Evolutionary conservation across 192 early-diverging fungal genomes (phyloP).

Genomic region (Coemansia sp.): DNA sequence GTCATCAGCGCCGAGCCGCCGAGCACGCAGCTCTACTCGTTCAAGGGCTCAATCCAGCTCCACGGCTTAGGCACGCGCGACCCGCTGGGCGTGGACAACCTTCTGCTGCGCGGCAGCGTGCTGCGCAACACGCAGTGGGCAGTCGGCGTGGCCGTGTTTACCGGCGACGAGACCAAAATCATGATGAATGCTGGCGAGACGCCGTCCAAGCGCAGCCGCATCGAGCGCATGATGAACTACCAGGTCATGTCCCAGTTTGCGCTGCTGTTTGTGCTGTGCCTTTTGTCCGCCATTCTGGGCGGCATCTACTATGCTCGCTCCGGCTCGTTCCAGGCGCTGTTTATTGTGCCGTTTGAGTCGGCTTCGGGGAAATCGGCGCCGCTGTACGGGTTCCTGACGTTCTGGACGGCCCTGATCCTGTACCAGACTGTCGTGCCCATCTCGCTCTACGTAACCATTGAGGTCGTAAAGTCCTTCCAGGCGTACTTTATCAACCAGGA

Average conservation of each 20-base stretch:
- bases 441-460: conserved; percentile 90
- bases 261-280: conserved; percentile 70
- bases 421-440: conserved; percentile 98
- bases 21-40: conserved; percentile 84
- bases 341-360: conserved; percentile 38
- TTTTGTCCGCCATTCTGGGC: conserved; percentile 65
- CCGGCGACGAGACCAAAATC: conserved; percentile 94
- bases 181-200: conserved; percentile 93
- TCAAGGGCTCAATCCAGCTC: conserved; percentile 63
- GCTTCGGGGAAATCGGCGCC: conserved; percentile 24
- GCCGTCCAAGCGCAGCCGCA: conserved; percentile 86
- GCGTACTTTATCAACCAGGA: conserved; percentile 92
- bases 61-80: background rate
- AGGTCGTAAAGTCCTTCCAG: conserved; percentile 88
- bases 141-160: conserved; percentile 84
- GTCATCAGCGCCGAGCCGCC: conserved; percentile 83
- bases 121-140: conserved; percentile 89
- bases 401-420: conserved; percentile 82
- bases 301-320: conserved; percentile 61
- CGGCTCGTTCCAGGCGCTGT: conserved; percentile 50
- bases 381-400: conserved; percentile 66
- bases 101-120: conserved; percentile 89
- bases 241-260: conserved; percentile 82
- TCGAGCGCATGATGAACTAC: conserved; percentile 90
- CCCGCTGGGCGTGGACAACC: conserved; percentile 71